These are phyloP conservation scores for Aspergillus affinis DNA, from an alignment of 495 filamentous ascomycete genomes.

Conservation along the genomic window DNA sequence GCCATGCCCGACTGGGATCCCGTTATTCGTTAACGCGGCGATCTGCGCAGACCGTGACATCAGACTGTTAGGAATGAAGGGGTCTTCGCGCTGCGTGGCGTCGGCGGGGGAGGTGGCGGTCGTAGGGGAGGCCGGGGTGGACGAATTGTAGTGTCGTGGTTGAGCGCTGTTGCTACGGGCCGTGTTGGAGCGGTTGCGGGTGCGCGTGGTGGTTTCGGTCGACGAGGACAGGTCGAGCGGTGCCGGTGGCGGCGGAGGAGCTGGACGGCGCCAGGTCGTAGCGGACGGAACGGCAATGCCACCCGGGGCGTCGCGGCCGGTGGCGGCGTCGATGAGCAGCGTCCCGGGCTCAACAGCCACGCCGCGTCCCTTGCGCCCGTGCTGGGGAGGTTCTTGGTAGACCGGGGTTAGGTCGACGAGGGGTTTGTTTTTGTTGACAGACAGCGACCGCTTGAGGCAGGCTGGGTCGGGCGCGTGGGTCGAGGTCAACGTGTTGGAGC, in stretches of 20 bases:
- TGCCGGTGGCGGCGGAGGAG: slow-evolving; percentile 10
- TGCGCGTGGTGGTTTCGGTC: slow-evolving; percentile 16
- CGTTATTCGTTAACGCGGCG: slow-evolving; percentile 23
- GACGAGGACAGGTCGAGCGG: slow-evolving; percentile 13
- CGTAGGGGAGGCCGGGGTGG: slow-evolving; percentile 2
- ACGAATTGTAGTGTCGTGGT: slow-evolving; percentile 14
- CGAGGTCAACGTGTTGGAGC: slow-evolving; percentile 40
- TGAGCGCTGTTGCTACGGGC: slow-evolving; percentile 28
- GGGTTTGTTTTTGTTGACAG: slow-evolving; percentile 50
- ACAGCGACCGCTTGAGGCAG: slow-evolving; percentile 23
- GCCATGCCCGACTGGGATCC: slow-evolving; percentile 42
- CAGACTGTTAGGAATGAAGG: slow-evolving; percentile 42
- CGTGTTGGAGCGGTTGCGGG: slow-evolving; percentile 33
- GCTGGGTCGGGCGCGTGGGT: slow-evolving; percentile 26
- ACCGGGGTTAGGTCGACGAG: slow-evolving; percentile 73
- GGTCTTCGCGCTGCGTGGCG: slow-evolving; percentile 24
- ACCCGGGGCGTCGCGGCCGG: slow-evolving; percentile 46
- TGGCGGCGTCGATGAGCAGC: slow-evolving; percentile 66
- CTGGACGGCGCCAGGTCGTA: slow-evolving; percentile 51
- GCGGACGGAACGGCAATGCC: slow-evolving; percentile 52
- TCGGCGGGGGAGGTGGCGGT: slow-evolving; percentile 18
- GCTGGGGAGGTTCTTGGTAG: slow-evolving; percentile 75
- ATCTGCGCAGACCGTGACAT: slow-evolving; percentile 30
- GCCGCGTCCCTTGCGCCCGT: slow-evolving; percentile 64
- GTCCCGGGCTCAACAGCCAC: slow-evolving; percentile 60